A percentile compares a stretch with the other conserved stretches of the same genome.
These are phyloP conservation scores for Syzygium aromaticum DNA, from an alignment of 345 rosid species.

Conservation along the genomic window DNA sequence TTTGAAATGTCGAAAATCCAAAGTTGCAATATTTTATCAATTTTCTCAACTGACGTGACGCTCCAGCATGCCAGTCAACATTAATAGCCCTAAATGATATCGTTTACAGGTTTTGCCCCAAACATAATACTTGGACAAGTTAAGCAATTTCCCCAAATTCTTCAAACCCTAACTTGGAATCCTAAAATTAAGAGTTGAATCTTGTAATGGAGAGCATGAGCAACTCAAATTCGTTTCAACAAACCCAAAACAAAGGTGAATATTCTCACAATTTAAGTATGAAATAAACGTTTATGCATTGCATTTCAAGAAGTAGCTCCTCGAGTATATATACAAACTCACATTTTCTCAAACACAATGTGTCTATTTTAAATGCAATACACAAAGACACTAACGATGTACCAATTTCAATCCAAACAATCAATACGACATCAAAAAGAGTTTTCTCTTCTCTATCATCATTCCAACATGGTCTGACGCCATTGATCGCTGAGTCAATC, in stretches of 20 bases:
- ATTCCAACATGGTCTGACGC: not conserved
- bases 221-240: not conserved
- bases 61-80: rapidly evolving
- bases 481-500: not conserved
- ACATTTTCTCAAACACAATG: not conserved
- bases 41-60: not conserved
- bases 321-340: not conserved
- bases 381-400: not conserved
- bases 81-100: rapidly evolving
- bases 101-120: not conserved
- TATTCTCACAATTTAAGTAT: no score
- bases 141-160: not conserved
- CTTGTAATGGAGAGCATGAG: not conserved
- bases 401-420: not conserved
- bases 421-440: not conserved
- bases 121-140: not conserved
- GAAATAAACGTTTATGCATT: not conserved
- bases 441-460: not conserved
- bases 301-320: not conserved
- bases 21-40: no score
- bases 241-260: not conserved
- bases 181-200: not conserved
- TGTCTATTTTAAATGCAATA: not conserved
- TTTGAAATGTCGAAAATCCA: not conserved
- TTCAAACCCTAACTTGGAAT: not conserved